A percentile compares a stretch with the other conserved stretches of the same genome.
Evolutionary conservation across 139 green algal genomes (phyloP).

Genomic region (Yamagishiella unicocca): DNA sequence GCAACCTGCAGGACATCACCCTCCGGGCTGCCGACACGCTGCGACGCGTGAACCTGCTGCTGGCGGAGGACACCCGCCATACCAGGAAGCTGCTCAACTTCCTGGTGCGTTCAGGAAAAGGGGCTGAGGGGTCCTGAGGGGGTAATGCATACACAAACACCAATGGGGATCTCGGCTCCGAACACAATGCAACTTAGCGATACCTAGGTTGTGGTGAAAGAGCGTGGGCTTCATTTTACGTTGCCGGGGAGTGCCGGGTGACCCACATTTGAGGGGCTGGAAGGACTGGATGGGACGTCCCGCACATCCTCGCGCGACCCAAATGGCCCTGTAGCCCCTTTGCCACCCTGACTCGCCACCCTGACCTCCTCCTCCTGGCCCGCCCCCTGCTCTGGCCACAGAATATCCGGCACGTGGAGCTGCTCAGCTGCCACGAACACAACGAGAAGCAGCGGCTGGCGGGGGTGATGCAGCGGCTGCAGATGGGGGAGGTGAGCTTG

Average conservation of each 20-base stretch:
- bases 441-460: slow-evolving; percentile 81
- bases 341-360: too few relatives aligned
- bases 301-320: too few relatives aligned
- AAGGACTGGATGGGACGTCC: too few relatives aligned
- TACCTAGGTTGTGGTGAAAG: too few relatives aligned
- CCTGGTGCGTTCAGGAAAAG: slow-evolving; percentile 4
- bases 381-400: neutral
- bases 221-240: too few relatives aligned
- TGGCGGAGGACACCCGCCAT: slow-evolving; percentile 93
- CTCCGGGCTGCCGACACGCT: slow-evolving; percentile 82
- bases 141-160: too few relatives aligned
- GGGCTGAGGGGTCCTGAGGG: neutral
- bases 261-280: too few relatives aligned
- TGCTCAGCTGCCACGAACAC: slow-evolving; percentile 85
- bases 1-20: slow-evolving; percentile 85
- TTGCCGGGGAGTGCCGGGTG: too few relatives aligned
- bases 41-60: slow-evolving; percentile 63
- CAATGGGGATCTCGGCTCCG: too few relatives aligned
- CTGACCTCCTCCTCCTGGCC: neutral
- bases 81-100: slow-evolving; percentile 80
- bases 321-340: too few relatives aligned
- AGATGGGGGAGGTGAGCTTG: slow-evolving; percentile 61
- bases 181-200: too few relatives aligned
- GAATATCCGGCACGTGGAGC: slow-evolving; percentile 36
- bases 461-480: slow-evolving; percentile 70